A percentile compares a stretch with the other conserved stretches of the same genome.
Evolutionary conservation across 768 basidiomycete species (phyloP).

Genomic region (Boletus barrowsii): DNA sequence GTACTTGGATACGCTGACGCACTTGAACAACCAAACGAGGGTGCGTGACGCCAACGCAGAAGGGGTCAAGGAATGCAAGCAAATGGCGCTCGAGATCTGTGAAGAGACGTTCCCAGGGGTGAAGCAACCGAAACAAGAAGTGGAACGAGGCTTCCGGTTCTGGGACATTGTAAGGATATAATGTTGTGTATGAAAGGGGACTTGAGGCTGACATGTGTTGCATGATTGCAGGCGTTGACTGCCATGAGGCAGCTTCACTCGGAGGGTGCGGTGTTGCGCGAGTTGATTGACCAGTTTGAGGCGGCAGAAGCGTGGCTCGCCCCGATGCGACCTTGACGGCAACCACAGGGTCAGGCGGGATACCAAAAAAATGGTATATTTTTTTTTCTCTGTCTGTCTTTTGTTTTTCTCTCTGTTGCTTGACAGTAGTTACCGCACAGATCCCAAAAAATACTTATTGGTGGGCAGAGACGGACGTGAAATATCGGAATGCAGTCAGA

Average conservation of each 20-base stretch:
- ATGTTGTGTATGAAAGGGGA: conserved; percentile 5
- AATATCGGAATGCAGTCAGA: background rate
- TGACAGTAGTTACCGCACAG: background rate
- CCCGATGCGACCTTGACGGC: conserved; percentile 78
- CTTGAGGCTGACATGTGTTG: conserved; percentile 28
- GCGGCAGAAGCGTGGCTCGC: conserved; percentile 91
- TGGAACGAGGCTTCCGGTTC: conserved; percentile 96
- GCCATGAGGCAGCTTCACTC: conserved; percentile 89
- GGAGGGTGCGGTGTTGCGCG: conserved; percentile 75
- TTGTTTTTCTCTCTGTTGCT: background rate
- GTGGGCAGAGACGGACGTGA: background rate
- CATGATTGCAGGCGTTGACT: conserved; percentile 59
- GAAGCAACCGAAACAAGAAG: conserved; percentile 80
- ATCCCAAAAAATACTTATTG: background rate
- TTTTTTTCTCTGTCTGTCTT: background rate
- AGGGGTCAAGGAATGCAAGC: conserved; percentile 79
- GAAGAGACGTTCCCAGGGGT: conserved; percentile 95
- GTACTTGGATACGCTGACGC: conserved; percentile 89
- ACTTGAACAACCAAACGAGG: conserved; percentile 76
- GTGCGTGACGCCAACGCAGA: conserved; percentile 76
- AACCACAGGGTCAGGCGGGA: conserved; percentile 6
- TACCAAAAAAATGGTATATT: background rate
- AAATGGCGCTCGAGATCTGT: conserved; percentile 85
- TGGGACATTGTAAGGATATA: conserved; percentile 84
- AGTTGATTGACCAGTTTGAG: conserved; percentile 95